phyloP scores from a whole-genome alignment of 371 early-diverging fungal species.

The Rhizopus delemar region DNA sequence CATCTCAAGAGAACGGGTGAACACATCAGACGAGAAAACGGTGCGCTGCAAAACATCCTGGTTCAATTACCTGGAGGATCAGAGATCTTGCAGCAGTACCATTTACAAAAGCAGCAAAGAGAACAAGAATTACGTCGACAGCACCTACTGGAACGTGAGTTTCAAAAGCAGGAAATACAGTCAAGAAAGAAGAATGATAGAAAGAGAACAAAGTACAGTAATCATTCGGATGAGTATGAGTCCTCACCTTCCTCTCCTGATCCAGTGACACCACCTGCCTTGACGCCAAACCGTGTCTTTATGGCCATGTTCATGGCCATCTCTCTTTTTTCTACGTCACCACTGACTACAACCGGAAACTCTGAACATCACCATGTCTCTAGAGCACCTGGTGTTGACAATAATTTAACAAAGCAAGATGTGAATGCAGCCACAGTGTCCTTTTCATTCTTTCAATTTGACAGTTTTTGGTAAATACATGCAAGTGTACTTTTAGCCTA shows the following conservation, averaged over 20 bases:
- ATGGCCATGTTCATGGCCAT: constrained; percentile 50
- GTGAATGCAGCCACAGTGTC: not conserved
- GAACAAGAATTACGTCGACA: constrained; percentile 36
- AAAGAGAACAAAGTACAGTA: constrained; percentile 16
- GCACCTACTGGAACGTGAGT: constrained; percentile 25
- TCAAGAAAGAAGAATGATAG: constrained; percentile 29
- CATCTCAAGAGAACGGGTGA: constrained; percentile 67
- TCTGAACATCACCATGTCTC: constrained; percentile 45
- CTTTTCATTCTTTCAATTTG: constrained; percentile 14
- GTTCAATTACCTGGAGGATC: constrained; percentile 57
- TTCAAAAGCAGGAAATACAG: constrained; percentile 28
- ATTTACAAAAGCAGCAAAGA: constrained; percentile 36
- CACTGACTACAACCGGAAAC: constrained; percentile 37
- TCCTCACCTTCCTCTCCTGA: constrained; percentile 29
- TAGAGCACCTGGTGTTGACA: constrained; percentile 13
- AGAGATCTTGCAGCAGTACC: constrained; percentile 43
- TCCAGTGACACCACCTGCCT: constrained; percentile 36
- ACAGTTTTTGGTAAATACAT: constrained; percentile 30
- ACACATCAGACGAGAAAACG: constrained; percentile 55
- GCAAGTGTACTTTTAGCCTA: not conserved
- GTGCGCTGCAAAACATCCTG: constrained; percentile 50
- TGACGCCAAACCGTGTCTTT: constrained; percentile 35
- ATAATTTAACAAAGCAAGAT: not conserved
- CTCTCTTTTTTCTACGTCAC: constrained; percentile 48
- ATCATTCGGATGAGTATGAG: constrained; percentile 29